These are phyloP conservation scores for Hypoxylon cercidicola DNA, from an alignment of 495 filamentous ascomycete species.

Conservation along the genomic window DNA sequence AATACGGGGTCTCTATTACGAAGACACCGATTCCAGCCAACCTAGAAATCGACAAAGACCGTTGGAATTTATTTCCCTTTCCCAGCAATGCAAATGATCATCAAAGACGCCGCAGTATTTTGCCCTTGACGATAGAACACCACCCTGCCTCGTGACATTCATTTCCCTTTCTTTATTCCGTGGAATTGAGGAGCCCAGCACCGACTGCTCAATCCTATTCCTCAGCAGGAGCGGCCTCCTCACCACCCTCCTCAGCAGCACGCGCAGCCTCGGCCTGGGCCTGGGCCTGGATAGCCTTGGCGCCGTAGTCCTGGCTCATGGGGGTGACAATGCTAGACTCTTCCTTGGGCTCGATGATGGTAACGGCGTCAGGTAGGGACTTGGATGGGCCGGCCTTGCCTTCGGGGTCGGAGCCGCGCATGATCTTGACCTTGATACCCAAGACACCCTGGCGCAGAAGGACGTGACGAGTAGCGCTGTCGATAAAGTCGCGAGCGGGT, in stretches of 20 bases:
- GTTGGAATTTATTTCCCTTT: conserved; percentile 33
- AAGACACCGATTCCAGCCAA: conserved; percentile 25
- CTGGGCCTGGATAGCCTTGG: conserved; percentile 90
- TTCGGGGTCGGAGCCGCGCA: conserved; percentile 99
- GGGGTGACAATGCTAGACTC: conserved; percentile 93
- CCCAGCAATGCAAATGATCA: conserved; percentile 46
- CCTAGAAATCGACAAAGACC: conserved; percentile 31
- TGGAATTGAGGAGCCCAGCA: conserved; percentile 47
- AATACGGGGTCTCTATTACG: conserved; percentile 15
- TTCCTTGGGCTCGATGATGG: conserved; percentile 99
- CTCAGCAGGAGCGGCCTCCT: conserved; percentile 61
- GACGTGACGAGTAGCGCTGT: conserved; percentile 96
- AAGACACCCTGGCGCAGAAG: conserved; percentile 99
- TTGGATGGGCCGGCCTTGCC: conserved; percentile 98
- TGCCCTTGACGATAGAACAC: conserved; percentile 30
- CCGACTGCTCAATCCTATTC: conserved; percentile 56
- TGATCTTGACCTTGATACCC: conserved; percentile 99
- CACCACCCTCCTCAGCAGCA: conserved; percentile 72
- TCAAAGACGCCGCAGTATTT: conserved; percentile 47
- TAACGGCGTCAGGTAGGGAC: conserved; percentile 96
- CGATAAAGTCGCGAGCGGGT: conserved; percentile 99
- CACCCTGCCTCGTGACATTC: conserved; percentile 21
- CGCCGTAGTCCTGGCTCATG: conserved; percentile 96
- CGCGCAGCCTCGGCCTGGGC: conserved; percentile 69
- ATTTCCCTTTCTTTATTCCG: conserved; percentile 18